Base-by-base conservation (phyloP, 2,329 filamentous ascomycete genomes). In the Knoxdaviesia capensis region DNA sequence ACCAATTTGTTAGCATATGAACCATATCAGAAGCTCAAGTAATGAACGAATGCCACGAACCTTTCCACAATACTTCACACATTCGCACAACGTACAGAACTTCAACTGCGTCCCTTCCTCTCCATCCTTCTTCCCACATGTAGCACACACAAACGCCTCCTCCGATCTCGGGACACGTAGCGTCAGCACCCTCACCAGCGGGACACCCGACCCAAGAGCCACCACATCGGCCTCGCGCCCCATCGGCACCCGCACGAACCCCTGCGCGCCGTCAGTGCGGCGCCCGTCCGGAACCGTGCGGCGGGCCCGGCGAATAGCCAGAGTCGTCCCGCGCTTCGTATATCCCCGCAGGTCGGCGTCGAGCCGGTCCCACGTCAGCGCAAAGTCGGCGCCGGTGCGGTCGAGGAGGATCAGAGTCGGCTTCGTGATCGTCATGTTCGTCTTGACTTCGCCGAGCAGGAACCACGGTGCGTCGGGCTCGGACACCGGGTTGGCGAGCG, bases 401-500 rank as follows among this genome's bases (percentile, higher is more conserved):
- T 69, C 65, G 33, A 54, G 52, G 11, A 59, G 57, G 41, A 68
- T 60, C 1, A 68, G 57, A 4, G 65, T 69, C 5, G 65, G 65
- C 47, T 66, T 62, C 20, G 58, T 67, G 48, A 69, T 64, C 36
- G 65, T 63, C 53, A 61, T 62, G 52, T 66, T 57, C 46, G 66
- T 57, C 45, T 61, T 61, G 43, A 67, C 54, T 43, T 66, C 59
- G 35, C 60, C 64, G 8, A 68, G 54, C 34, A 67, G 58, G 47
- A 57, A 60, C 53, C 58, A 35, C 3, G 37, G 20, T 8, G 41
- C 37, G n/a, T 41, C 20, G 10, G 39, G 39, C 6, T 38, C 31
- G 10, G 36, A 28, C 4, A 36, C 42, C 29, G 37, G 28, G 39
- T 36, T 38, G 40, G 39, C 34, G 40, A 49, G 38, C 41, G 35